Base-by-base conservation (phyloP, 768 basidiomycete genomes). In the Rubroboletus satanas region DNA sequence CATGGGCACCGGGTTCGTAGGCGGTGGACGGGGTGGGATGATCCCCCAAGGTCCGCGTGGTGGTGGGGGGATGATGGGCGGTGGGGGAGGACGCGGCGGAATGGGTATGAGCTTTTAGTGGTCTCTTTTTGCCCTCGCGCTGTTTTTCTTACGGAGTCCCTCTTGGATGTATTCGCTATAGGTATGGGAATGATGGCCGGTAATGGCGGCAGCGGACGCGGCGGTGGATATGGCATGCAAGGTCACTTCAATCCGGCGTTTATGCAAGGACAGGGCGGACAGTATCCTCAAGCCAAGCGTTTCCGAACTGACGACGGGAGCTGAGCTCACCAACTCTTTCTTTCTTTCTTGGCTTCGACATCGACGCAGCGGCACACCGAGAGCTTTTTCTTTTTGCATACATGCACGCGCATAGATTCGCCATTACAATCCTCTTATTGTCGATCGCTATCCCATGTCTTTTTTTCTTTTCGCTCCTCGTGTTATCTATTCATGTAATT, bases 221-320 rank as follows among this genome's bases (percentile, higher is more conserved):
- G 80, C 50, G 78, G 81, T 48, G 78, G 78, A 43, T 78, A 76
- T 67, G 77, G 73, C 56, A 75, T 71, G 59, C 77, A 77, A 63
- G 85, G 86, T 15, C 85, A 89, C 72, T 83, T 86, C 74, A 88
- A 88, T 66, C 86, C 87, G 4, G 83, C 85, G 21, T 89, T 90
- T 67, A 82, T 85, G 76, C 79, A 77, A 64, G 74, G 67, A 10
- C 71, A 74, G 52, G 75, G 73, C 14, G 77, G 75, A 21, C 71
- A 73, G 55, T 74, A 70, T 57, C 73, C 67, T 38, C 76, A 75
- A 31, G 75, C 80, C 59, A 84, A 84, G 61, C 72, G 83, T 32
- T 82, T 77, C 66, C 77, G 83, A 54, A 69, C 73, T 48, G 83
- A 84, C 52, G 82, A 82, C 43, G 77, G 75, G 60, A 73, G 72